Percentiles rank a stretch among this genome's conserved stretches.
phyloP scores from a whole-genome alignment of 352 stramenopile species.

The Globisporangium solare region DNA sequence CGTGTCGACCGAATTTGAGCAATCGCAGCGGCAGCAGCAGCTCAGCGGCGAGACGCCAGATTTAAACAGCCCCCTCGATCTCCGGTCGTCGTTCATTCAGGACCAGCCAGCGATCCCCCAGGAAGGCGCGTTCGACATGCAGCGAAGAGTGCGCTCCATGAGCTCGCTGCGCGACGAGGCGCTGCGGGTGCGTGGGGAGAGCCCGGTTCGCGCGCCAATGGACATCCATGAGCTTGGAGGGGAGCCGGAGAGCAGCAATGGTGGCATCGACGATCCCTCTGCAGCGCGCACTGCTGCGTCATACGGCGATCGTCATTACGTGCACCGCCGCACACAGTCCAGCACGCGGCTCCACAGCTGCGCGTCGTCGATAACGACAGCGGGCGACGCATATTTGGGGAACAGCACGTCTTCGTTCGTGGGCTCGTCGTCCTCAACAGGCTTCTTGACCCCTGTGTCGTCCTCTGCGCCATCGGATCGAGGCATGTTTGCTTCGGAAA shows the following conservation, averaged over 20 bases:
- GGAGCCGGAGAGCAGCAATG: slow-evolving; percentile 16
- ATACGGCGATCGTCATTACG: neutral
- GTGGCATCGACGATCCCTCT: slow-evolving; percentile 15
- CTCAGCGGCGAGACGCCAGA: too few species aligned
- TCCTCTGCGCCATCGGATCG: neutral
- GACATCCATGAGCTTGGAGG: slow-evolving; percentile 16
- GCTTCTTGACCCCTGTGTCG: neutral
- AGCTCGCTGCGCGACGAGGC: slow-evolving; percentile 25
- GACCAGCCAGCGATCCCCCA: slow-evolving; percentile 9
- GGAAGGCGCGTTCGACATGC: slow-evolving; percentile 17
- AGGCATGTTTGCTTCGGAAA: slow-evolving; percentile 5
- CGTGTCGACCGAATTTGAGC: neutral
- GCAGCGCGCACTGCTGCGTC: neutral
- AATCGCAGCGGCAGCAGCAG: neutral
- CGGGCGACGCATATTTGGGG: neutral
- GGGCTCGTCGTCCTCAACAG: slow-evolving; percentile 6
- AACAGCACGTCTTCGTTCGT: slow-evolving; percentile 1
- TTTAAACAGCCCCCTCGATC: neutral
- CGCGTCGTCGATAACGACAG: slow-evolving; percentile 2
- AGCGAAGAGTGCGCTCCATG: slow-evolving; percentile 34
- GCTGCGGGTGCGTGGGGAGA: slow-evolving; percentile 38
- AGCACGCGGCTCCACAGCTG: neutral
- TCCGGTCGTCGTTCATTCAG: neutral
- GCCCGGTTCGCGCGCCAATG: slow-evolving; percentile 22
- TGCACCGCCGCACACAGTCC: neutral